These are phyloP conservation scores for Alisma plantagoaquatica DNA, from an alignment of 106 monocot species.

Conservation along the genomic window DNA sequence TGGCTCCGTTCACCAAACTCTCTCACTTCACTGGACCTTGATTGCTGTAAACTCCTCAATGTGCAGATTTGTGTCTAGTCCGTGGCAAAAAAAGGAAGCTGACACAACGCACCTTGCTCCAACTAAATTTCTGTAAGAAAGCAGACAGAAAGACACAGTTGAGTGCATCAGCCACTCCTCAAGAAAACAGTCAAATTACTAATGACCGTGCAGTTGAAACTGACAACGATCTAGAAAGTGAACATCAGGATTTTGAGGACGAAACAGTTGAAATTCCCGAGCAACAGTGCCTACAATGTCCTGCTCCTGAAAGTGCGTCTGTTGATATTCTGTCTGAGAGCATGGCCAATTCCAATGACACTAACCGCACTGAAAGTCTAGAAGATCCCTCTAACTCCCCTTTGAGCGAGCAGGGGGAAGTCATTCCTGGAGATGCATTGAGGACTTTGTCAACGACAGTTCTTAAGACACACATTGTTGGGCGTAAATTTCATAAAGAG, in stretches of 20 bases:
- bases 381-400: neutral
- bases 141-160: conserved; percentile 5
- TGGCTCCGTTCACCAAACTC: no score
- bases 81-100: conserved; percentile 56
- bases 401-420: neutral
- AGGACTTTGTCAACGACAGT: conserved; percentile 4
- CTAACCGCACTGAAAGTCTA: conserved; percentile 1
- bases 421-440: conserved; percentile 7
- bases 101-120: conserved; percentile 57
- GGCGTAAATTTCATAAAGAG: conserved; percentile 52
- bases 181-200: neutral
- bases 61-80: conserved; percentile 62
- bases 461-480: conserved; percentile 71
- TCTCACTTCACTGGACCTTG: no score
- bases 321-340: neutral
- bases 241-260: conserved; percentile 1
- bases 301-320: conserved; percentile 3
- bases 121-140: conserved; percentile 33
- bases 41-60: no score
- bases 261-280: conserved; percentile 2
- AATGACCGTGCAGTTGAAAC: neutral
- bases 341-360: neutral
- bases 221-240: conserved; percentile 4
- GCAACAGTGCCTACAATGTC: conserved; percentile 6
- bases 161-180: conserved; percentile 6